These are phyloP conservation scores for Trypanosoma melophagium DNA, from an alignment of 208 protist species.

Conservation along the genomic window DNA sequence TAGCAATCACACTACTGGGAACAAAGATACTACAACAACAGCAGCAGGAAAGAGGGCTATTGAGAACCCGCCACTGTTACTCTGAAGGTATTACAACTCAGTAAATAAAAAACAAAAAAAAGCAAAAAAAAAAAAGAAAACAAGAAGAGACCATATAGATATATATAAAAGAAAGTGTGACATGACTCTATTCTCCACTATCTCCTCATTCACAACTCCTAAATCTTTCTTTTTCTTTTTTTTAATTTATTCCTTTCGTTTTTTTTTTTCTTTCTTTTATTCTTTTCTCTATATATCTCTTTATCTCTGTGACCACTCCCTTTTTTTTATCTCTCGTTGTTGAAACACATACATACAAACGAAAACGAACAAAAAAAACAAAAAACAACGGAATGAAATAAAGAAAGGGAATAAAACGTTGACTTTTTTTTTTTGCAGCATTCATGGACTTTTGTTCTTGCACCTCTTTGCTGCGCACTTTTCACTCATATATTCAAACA, in stretches of 20 bases:
- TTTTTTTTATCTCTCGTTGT: background rate
- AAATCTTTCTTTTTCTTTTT: background rate
- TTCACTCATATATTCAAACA: no score
- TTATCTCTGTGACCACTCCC: background rate
- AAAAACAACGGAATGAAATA: background rate
- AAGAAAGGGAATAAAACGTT: background rate
- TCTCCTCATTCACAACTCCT: background rate
- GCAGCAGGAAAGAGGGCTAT: no score
- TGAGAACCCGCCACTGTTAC: no score
- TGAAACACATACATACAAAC: constrained; percentile 13
- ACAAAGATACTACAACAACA: no score
- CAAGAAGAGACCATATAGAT: background rate
- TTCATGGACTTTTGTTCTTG: no score
- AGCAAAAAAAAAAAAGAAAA: background rate
- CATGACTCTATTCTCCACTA: background rate
- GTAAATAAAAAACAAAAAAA: constrained; percentile 6
- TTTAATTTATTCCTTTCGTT: background rate
- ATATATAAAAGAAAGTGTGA: background rate
- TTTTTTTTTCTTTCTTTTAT: background rate
- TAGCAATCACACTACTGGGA: no score
- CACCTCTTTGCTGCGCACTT: no score
- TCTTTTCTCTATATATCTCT: background rate
- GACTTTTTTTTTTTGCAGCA: no score
- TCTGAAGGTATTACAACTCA: no score
- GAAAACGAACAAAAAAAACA: background rate